Evolutionary conservation across 139 green algal genomes (phyloP).

Genomic region (Micractinium sp.): DNA sequence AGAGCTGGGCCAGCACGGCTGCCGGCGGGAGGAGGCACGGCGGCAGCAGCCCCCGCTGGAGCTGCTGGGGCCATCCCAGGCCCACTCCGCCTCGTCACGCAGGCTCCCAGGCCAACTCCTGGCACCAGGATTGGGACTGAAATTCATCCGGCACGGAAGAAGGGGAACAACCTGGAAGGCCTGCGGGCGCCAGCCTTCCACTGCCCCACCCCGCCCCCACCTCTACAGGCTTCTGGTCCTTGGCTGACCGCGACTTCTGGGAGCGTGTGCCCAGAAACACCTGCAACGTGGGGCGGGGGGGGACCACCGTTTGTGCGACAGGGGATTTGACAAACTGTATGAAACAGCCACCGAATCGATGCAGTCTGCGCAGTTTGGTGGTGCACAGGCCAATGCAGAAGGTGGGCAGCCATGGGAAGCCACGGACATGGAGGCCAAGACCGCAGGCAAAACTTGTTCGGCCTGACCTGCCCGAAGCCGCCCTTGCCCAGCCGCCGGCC

Average conservation of each 20-base stretch:
- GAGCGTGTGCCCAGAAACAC: constrained; percentile 82
- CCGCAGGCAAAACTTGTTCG: no score
- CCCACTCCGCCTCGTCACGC: no score
- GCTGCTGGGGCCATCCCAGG: not conserved
- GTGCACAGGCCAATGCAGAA: no score
- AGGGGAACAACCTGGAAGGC: no score
- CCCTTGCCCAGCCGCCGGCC: constrained; percentile 89
- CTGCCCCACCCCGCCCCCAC: not conserved
- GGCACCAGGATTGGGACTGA: no score
- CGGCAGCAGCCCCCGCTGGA: not conserved
- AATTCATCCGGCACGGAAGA: no score
- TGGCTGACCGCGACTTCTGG: constrained; percentile 66
- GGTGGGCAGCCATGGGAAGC: no score
- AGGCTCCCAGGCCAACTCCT: not conserved
- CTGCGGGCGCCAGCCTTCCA: not conserved
- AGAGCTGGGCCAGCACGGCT: not conserved
- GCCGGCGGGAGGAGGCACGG: not conserved
- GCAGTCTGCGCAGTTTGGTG: not conserved
- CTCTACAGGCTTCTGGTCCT: constrained; percentile 58
- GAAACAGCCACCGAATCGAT: not conserved
- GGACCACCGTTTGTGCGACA: not conserved
- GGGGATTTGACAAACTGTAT: no score
- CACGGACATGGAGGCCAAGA: no score
- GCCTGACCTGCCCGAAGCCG: constrained; percentile 80
- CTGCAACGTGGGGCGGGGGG: not conserved